Conservation (phyloP, 2,329 filamentous ascomycete genomes). For the Alternaria metachromatica region DNA sequence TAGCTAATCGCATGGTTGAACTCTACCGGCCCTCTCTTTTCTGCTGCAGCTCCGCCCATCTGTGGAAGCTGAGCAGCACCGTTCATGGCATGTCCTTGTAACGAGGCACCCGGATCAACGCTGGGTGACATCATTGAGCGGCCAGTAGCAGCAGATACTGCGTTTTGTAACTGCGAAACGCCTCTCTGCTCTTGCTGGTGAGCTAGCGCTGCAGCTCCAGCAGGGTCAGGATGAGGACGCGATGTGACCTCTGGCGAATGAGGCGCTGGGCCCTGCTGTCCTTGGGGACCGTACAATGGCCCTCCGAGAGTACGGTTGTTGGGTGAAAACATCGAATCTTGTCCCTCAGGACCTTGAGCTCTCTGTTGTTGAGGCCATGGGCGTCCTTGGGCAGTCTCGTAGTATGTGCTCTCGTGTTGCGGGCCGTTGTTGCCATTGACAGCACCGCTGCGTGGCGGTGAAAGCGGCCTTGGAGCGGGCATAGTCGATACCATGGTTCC, state of each 20-base stretch:
- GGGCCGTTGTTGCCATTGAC: constrained; percentile 62
- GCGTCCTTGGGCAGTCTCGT: constrained; percentile 43
- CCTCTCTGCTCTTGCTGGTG: constrained; percentile 71
- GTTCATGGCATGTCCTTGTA: constrained; percentile 67
- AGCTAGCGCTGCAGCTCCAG: constrained; percentile 52
- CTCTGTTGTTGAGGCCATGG: constrained; percentile 50
- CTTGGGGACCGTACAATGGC: constrained; percentile 44
- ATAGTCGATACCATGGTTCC: constrained; percentile 96
- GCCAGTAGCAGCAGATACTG: constrained; percentile 65
- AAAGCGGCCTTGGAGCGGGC: constrained; percentile 59
- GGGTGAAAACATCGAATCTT: constrained; percentile 53
- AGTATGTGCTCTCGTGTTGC: constrained; percentile 49
- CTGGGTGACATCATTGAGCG: constrained; percentile 59
- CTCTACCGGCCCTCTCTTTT: constrained; percentile 92
- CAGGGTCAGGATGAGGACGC: constrained; percentile 47
- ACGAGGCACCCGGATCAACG: constrained; percentile 54
- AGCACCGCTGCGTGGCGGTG: constrained; percentile 55
- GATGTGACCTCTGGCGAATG: constrained; percentile 46
- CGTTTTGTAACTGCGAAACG: constrained; percentile 70
- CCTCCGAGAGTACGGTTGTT: constrained; percentile 53
- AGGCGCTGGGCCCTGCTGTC: constrained; percentile 40
- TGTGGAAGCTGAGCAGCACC: constrained; percentile 65
- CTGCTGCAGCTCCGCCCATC: constrained; percentile 61
- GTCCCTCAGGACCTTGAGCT: constrained; percentile 38
- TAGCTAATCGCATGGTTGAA: constrained; percentile 99